Evolutionary conservation across 345 rosid species (phyloP).

Genomic region (Cardiospermum halicacabum): DNA sequence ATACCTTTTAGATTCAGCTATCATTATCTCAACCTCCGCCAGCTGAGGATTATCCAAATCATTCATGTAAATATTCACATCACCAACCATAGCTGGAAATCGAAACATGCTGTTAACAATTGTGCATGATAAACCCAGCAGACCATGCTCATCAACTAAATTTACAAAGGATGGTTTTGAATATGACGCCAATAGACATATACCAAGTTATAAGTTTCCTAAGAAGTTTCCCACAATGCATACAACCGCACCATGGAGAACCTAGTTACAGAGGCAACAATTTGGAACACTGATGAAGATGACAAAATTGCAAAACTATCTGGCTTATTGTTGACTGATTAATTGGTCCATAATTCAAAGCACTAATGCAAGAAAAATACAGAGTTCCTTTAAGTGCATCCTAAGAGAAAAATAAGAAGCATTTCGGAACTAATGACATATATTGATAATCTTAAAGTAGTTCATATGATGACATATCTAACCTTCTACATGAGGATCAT

Average conservation of each 20-base stretch:
- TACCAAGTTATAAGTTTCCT: neutral
- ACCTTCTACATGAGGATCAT: conserved; percentile 76
- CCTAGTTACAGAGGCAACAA: neutral
- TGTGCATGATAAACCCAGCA: neutral
- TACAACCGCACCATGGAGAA: neutral
- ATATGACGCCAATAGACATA: neutral
- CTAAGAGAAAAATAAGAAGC: too few species aligned
- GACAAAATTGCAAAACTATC: neutral
- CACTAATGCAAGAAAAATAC: too few species aligned
- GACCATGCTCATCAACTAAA: neutral
- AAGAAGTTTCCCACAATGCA: neutral
- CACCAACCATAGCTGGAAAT: conserved; percentile 84
- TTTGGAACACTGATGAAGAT: neutral
- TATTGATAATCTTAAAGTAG: neutral
- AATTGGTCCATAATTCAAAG: too few species aligned
- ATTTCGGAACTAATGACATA: too few species aligned
- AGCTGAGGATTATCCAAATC: conserved; percentile 74
- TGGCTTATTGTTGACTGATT: neutral
- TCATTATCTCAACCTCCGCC: conserved; percentile 93
- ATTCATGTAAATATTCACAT: conserved; percentile 90
- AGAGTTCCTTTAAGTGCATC: too few species aligned
- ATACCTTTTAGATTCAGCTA: conserved; percentile 80
- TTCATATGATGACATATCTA: neutral
- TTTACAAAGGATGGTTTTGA: neutral
- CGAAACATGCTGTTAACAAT: neutral